A percentile compares a stretch with the other conserved stretches of the same genome.
Conservation (phyloP, 441 rosid species). For the Syzygium malaccense region DNA sequence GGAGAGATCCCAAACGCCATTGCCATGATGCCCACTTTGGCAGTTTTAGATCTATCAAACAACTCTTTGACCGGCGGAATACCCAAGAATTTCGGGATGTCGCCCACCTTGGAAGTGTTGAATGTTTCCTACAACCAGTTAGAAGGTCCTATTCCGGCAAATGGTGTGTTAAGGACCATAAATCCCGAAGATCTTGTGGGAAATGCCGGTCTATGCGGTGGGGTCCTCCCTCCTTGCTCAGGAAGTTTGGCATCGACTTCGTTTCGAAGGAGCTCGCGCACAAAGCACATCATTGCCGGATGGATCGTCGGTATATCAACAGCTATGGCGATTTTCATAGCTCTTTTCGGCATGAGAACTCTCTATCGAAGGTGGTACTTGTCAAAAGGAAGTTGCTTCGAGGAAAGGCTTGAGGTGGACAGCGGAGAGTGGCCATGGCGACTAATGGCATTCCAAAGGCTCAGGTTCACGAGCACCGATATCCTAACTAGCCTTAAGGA, state of each 20-base stretch:
- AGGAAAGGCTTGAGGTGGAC: constrained; percentile 30
- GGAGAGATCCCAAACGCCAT: constrained; percentile 65
- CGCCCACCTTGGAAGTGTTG: constrained; percentile 66
- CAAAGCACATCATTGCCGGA: constrained; percentile 35
- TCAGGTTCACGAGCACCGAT: constrained; percentile 64
- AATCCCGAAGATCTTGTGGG: constrained; percentile 66
- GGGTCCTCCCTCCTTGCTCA: constrained; percentile 62
- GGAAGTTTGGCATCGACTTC: constrained; percentile 12
- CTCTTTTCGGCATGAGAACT: constrained; percentile 21
- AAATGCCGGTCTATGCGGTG: constrained; percentile 65
- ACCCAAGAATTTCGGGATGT: constrained; percentile 56
- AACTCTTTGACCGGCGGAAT: constrained; percentile 65
- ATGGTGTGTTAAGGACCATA: constrained; percentile 56
- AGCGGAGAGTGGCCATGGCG: constrained; percentile 88
- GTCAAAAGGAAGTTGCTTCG: constrained; percentile 32
- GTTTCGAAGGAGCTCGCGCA: constrained; percentile 24
- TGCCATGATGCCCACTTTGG: constrained; percentile 69
- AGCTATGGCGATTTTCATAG: constrained; percentile 38
- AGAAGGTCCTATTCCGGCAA: constrained; percentile 69
- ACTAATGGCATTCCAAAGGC: constrained; percentile 75
- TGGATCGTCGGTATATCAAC: constrained; percentile 56
- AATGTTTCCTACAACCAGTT: constrained; percentile 71
- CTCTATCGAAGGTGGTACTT: constrained; percentile 44
- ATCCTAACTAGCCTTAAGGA: constrained; percentile 60
- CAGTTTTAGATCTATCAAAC: constrained; percentile 75